phyloP scores from a whole-genome alignment of 768 basidiomycete genomes.

The Phaeotremella skinneri region DNA sequence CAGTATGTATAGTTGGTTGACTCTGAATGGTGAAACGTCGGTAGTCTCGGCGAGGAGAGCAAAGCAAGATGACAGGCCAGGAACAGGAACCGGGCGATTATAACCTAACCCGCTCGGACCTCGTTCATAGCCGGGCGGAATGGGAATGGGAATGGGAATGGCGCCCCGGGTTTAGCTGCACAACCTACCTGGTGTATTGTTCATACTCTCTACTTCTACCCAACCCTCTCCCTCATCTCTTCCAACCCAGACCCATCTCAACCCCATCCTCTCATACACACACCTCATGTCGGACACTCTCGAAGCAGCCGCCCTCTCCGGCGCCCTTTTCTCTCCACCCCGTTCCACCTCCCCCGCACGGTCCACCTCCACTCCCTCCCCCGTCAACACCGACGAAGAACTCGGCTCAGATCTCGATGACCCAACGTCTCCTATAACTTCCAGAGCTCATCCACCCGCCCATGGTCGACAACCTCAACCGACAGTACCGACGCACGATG shows the following conservation, averaged over 20 bases:
- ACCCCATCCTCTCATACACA: neutral
- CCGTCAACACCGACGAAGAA: conserved; percentile 32
- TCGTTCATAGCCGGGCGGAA: no score
- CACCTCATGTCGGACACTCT: conserved; percentile 16
- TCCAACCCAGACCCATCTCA: neutral
- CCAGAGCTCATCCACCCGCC: no score
- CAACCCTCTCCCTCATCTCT: neutral
- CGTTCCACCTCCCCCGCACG: conserved; percentile 21
- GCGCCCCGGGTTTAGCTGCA: no score
- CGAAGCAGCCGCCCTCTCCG: conserved; percentile 28
- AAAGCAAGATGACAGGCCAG: no score
- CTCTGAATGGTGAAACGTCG: no score
- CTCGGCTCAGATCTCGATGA: conserved; percentile 15
- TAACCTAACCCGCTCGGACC: no score
- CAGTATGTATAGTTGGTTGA: no score
- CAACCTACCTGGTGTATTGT: no score
- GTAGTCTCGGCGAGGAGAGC: no score
- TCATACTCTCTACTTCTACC: neutral
- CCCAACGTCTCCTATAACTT: neutral
- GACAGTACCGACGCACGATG: conserved; percentile 9
- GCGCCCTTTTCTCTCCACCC: conserved; percentile 21
- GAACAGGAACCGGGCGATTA: no score
- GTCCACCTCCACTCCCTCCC: conserved; percentile 21
- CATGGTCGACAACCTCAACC: neutral
- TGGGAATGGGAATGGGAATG: no score